Evolutionary conservation across 441 rosid genomes (phyloP), one percentile per base, ranked within the genome.

Genomic region (Arabidopsis lyrata): DNA sequence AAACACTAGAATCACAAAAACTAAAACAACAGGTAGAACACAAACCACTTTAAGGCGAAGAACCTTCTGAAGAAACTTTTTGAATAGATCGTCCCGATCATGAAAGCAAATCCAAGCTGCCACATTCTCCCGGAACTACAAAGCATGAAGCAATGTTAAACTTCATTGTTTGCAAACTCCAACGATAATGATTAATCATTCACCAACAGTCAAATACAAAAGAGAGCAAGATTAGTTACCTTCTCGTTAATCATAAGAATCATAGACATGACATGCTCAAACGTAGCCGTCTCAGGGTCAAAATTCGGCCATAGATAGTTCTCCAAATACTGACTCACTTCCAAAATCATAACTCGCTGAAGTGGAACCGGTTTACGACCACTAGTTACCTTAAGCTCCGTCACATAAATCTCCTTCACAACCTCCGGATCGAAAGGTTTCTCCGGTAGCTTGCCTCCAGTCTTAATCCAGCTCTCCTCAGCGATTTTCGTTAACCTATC

Each of bases 191-290:
- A 5, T 50, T 15, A 16, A 10, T 41, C 49, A 32, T 22, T 22
- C 4, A 0, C 15, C 8, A 49, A 55, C 75, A 62, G 0, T 36
- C 16, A 54, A 36, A 12, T 56, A 27, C 55, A 1, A 70, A 20
- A 0, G 31, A 55, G 35, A 62, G 9, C 22, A 16, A n/a, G 5
- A 7, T n/a, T 16, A 70, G 22, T 74, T 76, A 92, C 99, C 99
- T 95, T 95, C 88, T 95, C 99, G 72, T 95, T 95, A 60, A 95
- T 83, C 98, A 95, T 95, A 65, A 95, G 88, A 71, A 93, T 91
- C 97, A 95, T 91, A 16, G 98, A 95, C 96, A 95, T 95, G 8
- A 91, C 92, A 78, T 95, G 99, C 88, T 95, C 98, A 69, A 88
- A 93, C 5, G 93, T 83, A 0, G 97, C 95, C 1, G 91, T 81